Percentiles rank a stretch among this genome's conserved stretches.
Evolutionary conservation across 2,329 filamentous ascomycete species (phyloP).

Genomic region (Zymoseptoria brevis): DNA sequence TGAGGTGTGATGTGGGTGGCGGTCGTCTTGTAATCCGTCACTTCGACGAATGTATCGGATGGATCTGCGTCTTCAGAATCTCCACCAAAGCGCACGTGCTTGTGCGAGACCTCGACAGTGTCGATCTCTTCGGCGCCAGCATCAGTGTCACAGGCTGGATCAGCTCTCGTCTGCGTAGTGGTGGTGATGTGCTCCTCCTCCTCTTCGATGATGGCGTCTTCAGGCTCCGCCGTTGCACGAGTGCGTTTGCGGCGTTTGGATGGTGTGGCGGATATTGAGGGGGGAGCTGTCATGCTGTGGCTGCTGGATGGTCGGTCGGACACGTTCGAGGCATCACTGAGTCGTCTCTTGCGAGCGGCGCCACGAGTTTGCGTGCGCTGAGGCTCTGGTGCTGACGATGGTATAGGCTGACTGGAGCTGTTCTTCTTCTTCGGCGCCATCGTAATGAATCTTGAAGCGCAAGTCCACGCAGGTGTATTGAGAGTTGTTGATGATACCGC

Average conservation of each 20-base stretch:
- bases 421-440: constrained; percentile 23
- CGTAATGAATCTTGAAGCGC: not conserved
- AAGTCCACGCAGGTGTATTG: not conserved
- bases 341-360: constrained; percentile 20
- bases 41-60: constrained; percentile 1
- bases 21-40: constrained; percentile 15
- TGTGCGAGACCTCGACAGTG: constrained; percentile 12
- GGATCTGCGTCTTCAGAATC: constrained; percentile 10
- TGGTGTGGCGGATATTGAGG: constrained; percentile 11
- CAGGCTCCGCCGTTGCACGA: constrained; percentile 13
- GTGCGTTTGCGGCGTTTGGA: constrained; percentile 21
- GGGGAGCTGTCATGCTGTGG: constrained; percentile 8
- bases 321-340: constrained; percentile 22
- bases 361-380: constrained; percentile 13
- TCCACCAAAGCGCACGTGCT: constrained; percentile 27
- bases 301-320: constrained; percentile 19
- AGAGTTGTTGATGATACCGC: not conserved
- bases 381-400: constrained; percentile 3
- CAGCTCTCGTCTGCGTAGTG: not conserved
- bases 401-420: constrained; percentile 11
- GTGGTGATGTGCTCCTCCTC: constrained; percentile 17
- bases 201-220: constrained; percentile 23
- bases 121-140: constrained; percentile 12
- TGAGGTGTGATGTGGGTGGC: constrained; percentile 29
- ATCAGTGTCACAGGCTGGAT: constrained; percentile 5